Evolutionary conservation across 768 basidiomycete species (phyloP), one percentile per base, ranked within the genome.

Genomic region (Clavulina sp.): DNA sequence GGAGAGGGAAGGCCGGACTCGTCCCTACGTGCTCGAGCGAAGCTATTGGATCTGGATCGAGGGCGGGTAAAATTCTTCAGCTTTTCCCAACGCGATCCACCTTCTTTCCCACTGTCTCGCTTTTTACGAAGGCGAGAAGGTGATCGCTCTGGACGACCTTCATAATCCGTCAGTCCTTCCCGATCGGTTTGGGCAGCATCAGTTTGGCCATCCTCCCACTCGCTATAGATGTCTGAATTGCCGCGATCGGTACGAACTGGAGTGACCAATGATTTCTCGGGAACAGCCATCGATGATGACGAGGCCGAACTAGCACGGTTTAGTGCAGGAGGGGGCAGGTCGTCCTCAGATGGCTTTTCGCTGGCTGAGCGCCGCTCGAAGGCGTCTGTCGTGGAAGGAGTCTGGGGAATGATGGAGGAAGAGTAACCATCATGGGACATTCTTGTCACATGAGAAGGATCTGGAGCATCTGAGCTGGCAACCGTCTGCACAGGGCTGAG

Each of bases 31-130:
- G 43, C 44, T 18, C 74, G 73, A 40, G 71, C 71, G 52, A 84
- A 73, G 60, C 82, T 84, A 59, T 86, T 85, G 36, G 80, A 78
- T 36, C 85, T 78, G 49, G 84, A 85, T 47, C 84, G 78, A 58
- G 26, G 48, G 9, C 81, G 48, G 18, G 57, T 72, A 57, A 88
- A 76, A 0, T 79, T 74, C 51, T 68, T 73, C 49, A 87, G 68
- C 61, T 76, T 82, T 55, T 81, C 76, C 84, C 83, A 87, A 31
- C 77, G 66, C 4, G 54, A 53, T 55, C 71, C 75, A 38, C 72
- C 70, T 16, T 73, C 72, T 21, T 69, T 66, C 13, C 67, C 67
- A 46, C 84, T 82, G 24, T 65, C 73, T 54, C 63, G 69, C 21
- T 77, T 74, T 60, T 83, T 84, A n/a, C n/a, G n/a, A n/a, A n/a